These are phyloP conservation scores for Epichloe gansuensis DNA, from an alignment of 2,329 filamentous ascomycete species.

Conservation along the genomic window DNA sequence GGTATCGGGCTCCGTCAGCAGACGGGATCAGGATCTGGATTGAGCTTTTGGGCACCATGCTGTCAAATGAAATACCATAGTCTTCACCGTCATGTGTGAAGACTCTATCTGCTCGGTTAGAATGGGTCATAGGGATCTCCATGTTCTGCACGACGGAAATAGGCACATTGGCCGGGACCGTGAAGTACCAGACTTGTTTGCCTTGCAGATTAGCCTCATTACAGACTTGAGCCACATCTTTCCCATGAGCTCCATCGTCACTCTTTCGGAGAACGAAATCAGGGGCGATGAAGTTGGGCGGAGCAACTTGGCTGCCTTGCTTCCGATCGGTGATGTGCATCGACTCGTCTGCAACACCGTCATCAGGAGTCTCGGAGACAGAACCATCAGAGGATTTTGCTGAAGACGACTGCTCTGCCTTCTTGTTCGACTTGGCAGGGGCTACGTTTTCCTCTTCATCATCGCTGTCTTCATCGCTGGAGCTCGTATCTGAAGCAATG, in stretches of 20 bases:
- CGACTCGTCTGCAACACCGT: slow-evolving; percentile 25
- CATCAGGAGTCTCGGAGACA: slow-evolving; percentile 11
- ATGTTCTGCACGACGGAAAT: slow-evolving; percentile 53
- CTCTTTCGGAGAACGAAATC: slow-evolving; percentile 42
- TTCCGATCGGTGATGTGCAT: slow-evolving; percentile 25
- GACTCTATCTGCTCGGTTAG: slow-evolving; percentile 37
- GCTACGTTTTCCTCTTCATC: slow-evolving; percentile 9
- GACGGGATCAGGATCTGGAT: slow-evolving; percentile 50
- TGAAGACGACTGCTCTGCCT: not conserved
- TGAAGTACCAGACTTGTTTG: slow-evolving; percentile 74
- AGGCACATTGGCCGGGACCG: slow-evolving; percentile 56
- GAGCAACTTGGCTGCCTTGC: slow-evolving; percentile 21
- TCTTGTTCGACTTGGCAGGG: not conserved
- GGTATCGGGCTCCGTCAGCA: slow-evolving; percentile 40
- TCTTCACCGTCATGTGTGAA: slow-evolving; percentile 51
- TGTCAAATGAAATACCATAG: slow-evolving; percentile 46
- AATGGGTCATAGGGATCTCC: slow-evolving; percentile 44
- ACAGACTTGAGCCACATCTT: slow-evolving; percentile 42
- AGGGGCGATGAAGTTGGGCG: slow-evolving; percentile 34
- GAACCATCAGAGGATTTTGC: slow-evolving; percentile 1
- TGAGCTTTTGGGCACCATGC: slow-evolving; percentile 33
- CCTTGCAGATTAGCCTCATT: slow-evolving; percentile 46
- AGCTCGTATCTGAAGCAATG: slow-evolving; percentile 9
- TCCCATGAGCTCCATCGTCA: slow-evolving; percentile 22
- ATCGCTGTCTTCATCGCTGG: slow-evolving; percentile 13